Conservation (phyloP, 2,329 filamentous ascomycete species). For the Nakataea oryzae region DNA sequence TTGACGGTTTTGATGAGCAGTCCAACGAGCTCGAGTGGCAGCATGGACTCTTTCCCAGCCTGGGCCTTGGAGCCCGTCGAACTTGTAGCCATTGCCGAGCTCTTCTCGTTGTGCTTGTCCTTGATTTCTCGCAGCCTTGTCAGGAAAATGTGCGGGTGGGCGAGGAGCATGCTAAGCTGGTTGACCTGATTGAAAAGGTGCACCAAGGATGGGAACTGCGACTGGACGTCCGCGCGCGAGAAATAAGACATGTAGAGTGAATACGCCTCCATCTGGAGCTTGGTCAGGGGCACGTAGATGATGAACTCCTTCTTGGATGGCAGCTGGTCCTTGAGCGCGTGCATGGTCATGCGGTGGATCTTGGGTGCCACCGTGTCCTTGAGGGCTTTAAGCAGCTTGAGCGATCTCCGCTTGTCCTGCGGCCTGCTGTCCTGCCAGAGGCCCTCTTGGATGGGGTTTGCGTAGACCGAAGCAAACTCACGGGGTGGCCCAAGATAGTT, state of each 20-base stretch:
- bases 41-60: neutral
- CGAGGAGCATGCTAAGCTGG: conserved; percentile 36
- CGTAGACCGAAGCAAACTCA: conserved; percentile 64
- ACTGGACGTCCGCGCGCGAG: neutral
- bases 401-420: conserved; percentile 43
- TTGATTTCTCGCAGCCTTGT: conserved; percentile 19
- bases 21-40: conserved; percentile 19
- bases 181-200: conserved; percentile 26
- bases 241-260: conserved; percentile 25
- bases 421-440: conserved; percentile 53
- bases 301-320: conserved; percentile 75
- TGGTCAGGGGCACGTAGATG: conserved; percentile 60
- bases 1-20: conserved; percentile 23
- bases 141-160: conserved; percentile 39
- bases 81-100: conserved; percentile 2
- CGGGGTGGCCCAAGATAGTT: conserved; percentile 58
- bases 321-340: conserved; percentile 52
- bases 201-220: neutral
- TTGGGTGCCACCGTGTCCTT: conserved; percentile 67
- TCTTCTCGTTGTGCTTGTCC: conserved; percentile 1
- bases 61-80: neutral
- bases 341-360: conserved; percentile 63
- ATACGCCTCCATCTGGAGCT: conserved; percentile 56
- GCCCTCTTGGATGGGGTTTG: conserved; percentile 62
- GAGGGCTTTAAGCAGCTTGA: conserved; percentile 60